phyloP scores from a whole-genome alignment of 768 basidiomycete genomes.

The Boletus insuetus region DNA sequence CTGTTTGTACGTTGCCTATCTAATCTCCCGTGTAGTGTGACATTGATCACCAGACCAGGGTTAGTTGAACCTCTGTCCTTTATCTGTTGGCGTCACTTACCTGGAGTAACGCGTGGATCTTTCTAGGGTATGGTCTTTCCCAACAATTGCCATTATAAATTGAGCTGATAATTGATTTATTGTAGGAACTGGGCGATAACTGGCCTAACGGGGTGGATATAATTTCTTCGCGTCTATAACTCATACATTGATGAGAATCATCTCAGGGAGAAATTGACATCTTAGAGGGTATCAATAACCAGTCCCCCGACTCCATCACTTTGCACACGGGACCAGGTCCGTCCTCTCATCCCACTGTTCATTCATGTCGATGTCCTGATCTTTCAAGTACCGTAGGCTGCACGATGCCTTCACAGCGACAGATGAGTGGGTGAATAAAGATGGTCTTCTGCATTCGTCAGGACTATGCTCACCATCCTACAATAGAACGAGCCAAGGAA shows the following conservation, averaged over 20 bases:
- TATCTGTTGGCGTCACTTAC: neutral
- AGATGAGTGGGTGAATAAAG: slow-evolving; percentile 30
- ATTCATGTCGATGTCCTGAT: neutral
- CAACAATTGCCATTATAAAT: neutral
- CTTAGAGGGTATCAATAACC: slow-evolving; percentile 34
- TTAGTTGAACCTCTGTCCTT: slow-evolving; percentile 3
- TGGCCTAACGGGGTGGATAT: slow-evolving; percentile 26
- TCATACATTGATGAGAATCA: neutral
- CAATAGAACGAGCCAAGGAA: slow-evolving; percentile 20
- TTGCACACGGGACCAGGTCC: slow-evolving; percentile 29
- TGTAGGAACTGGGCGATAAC: slow-evolving; percentile 27
- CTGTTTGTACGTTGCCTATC: slow-evolving; percentile 29
- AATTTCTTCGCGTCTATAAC: neutral
- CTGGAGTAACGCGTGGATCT: neutral
- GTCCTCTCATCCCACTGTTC: neutral
- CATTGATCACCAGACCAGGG: slow-evolving; percentile 7
- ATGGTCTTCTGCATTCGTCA: neutral
- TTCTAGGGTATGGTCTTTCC: slow-evolving; percentile 18
- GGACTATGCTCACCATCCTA: neutral
- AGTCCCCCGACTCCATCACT: slow-evolving; percentile 23
- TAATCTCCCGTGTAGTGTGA: neutral
- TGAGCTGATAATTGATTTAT: neutral
- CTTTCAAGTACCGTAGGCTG: slow-evolving; percentile 19
- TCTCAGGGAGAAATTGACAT: slow-evolving; percentile 34
- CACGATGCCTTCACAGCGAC: slow-evolving; percentile 31